Percentiles rank a stretch among this genome's conserved stretches.
phyloP scores from a whole-genome alignment of 2,329 filamentous ascomycete species.

The Diaporthe longicolla region DNA sequence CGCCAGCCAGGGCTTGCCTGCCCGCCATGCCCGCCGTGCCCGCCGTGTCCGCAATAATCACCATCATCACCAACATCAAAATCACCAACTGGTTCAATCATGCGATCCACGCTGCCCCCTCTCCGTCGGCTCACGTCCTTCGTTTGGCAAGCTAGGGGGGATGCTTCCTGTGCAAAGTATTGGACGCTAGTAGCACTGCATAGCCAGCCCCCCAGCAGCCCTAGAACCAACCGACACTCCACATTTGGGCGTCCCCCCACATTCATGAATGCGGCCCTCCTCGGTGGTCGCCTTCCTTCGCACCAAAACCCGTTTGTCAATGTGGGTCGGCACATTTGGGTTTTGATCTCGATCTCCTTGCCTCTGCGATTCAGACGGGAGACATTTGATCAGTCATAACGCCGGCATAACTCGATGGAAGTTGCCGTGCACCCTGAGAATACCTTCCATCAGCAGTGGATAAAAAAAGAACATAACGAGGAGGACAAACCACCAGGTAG shows the following conservation, averaged over 20 bases:
- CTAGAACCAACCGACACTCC: slow-evolving; percentile 22
- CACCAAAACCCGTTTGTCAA: slow-evolving; percentile 20
- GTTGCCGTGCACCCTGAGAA: slow-evolving; percentile 14
- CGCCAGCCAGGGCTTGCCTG: background rate
- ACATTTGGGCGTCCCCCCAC: slow-evolving; percentile 15
- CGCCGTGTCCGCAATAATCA: background rate
- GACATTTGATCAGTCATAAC: slow-evolving; percentile 39
- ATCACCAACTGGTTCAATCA: slow-evolving; percentile 5
- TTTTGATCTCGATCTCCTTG: slow-evolving; percentile 33
- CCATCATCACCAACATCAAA: background rate
- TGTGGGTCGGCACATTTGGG: slow-evolving; percentile 27
- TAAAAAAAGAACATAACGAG: background rate
- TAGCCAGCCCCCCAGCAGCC: slow-evolving; percentile 14
- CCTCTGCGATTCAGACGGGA: slow-evolving; percentile 34
- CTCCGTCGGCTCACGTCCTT: slow-evolving; percentile 14
- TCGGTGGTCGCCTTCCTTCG: slow-evolving; percentile 27
- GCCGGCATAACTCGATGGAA: slow-evolving; percentile 11
- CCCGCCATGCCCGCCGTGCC: no score
- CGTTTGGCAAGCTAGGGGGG: slow-evolving; percentile 12
- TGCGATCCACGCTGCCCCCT: slow-evolving; percentile 18
- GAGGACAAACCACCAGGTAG: background rate
- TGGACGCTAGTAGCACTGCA: background rate
- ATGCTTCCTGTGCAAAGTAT: background rate
- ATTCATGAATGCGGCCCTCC: slow-evolving; percentile 15
- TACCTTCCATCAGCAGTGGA: background rate